phyloP scores from a whole-genome alignment of 2,329 filamentous ascomycete genomes.

The Exophiala lecanii-corni region DNA sequence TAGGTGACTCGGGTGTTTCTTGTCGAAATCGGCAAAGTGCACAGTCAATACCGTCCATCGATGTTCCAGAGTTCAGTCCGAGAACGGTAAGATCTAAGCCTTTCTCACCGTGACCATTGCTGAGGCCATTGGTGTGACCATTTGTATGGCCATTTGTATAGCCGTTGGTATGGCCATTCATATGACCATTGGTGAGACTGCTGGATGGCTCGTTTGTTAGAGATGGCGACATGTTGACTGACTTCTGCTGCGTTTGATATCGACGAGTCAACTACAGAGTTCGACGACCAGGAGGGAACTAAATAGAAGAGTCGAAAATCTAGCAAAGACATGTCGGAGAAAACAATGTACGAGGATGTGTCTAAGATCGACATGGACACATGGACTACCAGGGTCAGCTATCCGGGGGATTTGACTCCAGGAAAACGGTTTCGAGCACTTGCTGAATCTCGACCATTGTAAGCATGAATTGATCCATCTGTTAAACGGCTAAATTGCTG shows the following conservation, averaged over 20 bases:
- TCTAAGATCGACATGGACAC: neutral
- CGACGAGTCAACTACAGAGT: constrained; percentile 1
- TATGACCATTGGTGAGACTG: no score
- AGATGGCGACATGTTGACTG: constrained; percentile 11
- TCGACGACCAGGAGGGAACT: constrained; percentile 2
- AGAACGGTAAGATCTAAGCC: constrained; percentile 50
- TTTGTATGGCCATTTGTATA: constrained; percentile 19
- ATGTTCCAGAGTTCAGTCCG: constrained; percentile 52
- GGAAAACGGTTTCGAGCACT: neutral
- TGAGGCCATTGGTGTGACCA: constrained; percentile 12
- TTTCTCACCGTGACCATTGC: constrained; percentile 22
- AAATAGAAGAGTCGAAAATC: constrained; percentile 2
- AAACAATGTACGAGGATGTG: neutral
- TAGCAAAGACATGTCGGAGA: constrained; percentile 2
- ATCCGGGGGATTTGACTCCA: neutral
- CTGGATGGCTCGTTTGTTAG: constrained; percentile 1
- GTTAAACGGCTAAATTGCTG: constrained; percentile 17
- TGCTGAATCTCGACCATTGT: constrained; percentile 18
- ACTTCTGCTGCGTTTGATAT: constrained; percentile 5
- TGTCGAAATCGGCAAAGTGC: constrained; percentile 55
- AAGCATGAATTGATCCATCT: constrained; percentile 28
- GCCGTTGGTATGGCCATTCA: constrained; percentile 7
- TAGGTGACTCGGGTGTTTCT: constrained; percentile 45
- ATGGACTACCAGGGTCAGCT: neutral
- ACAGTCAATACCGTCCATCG: constrained; percentile 57